Evolutionary conservation across 164 flowering plant species (phyloP), one percentile per base, ranked within the genome.

Genomic region (Litsea cubeba): DNA sequence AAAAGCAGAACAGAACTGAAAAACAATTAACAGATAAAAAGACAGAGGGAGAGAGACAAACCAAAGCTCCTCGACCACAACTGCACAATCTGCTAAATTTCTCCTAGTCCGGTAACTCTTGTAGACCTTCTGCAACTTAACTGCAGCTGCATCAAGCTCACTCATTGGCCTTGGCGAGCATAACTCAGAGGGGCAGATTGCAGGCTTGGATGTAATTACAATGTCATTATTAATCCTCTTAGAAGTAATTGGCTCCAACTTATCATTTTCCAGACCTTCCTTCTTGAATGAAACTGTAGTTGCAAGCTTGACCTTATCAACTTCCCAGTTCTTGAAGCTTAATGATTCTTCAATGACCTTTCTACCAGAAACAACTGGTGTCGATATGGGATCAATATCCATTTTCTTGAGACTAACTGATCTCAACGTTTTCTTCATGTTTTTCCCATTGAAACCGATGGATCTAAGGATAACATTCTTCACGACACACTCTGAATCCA

Each of bases 81-180:
- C 89, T 5, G 93, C 95, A 74, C 92, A 89, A 78, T 89, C 95
- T 22, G 95, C 95, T 30, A 90, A 87, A 74, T 85, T 88, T 68
- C 95, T 80, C 71, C 95, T 77, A 1, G 95, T 90, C 17, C 91
- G 67, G 75, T 90, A 89, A 81, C 95, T 88, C 83, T 85, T 88
- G 78, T 90, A 90, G 67, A 86, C 83, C 72, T 89, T 90, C 81
- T 90, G 95, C 72, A 90, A 77, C 79, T 76, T 88, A 68, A 83
- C 78, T 25, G 91, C 95, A 40, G 95, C 95, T n/a, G 83, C 87
- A 82, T 87, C 84, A 58, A 80, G 87, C 77, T 89, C 85, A 40
- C 76, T 49, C 69, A 67, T 71, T 1, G 87, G 82, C 63, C 77
- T 81, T 49, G 86, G 79, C 65, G 85, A 84, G 73, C 17, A 64